Conservation (phyloP, 2,329 filamentous ascomycete genomes). For the Arthrobotrys conoides region DNA sequence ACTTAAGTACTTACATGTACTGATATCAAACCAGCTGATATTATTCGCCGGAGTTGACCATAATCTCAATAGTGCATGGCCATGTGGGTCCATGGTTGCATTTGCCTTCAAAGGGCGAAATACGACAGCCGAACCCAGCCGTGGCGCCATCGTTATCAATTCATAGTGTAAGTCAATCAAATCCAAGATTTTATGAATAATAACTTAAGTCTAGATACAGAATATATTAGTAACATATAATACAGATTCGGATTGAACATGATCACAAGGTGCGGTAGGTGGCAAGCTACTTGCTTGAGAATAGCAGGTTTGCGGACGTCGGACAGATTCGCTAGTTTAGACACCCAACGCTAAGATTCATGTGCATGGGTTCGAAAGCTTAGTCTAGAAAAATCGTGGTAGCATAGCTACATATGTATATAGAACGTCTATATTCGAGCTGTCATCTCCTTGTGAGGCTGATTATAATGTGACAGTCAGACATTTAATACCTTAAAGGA, state of each 20-base stretch:
- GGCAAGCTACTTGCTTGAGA: conserved; percentile 26
- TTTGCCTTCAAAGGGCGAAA: conserved; percentile 19
- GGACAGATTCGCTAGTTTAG: conserved; percentile 18
- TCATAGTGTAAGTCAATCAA: background rate
- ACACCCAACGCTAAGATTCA: background rate
- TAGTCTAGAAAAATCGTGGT: background rate
- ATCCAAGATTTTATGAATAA: background rate
- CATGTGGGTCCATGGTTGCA: conserved; percentile 25
- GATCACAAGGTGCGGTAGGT: conserved; percentile 17
- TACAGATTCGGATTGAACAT: background rate
- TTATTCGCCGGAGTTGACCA: background rate
- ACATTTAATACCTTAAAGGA: too few species aligned
- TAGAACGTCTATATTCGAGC: too few species aligned
- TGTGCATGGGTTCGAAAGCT: conserved; percentile 10
- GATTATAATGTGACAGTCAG: background rate
- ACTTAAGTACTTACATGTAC: too few species aligned
- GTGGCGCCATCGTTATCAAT: conserved; percentile 9
- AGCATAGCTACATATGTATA: too few species aligned
- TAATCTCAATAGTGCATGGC: background rate
- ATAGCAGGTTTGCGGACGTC: too few species aligned
- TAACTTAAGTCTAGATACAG: background rate
- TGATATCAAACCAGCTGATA: background rate
- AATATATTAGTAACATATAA: background rate
- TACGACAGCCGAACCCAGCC: conserved; percentile 17
- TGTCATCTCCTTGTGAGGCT: too few species aligned